Percentiles rank a stretch among this genome's conserved stretches.
These are phyloP conservation scores for Candida corydali DNA, from an alignment of 805 yeast species.

Conservation along the genomic window DNA sequence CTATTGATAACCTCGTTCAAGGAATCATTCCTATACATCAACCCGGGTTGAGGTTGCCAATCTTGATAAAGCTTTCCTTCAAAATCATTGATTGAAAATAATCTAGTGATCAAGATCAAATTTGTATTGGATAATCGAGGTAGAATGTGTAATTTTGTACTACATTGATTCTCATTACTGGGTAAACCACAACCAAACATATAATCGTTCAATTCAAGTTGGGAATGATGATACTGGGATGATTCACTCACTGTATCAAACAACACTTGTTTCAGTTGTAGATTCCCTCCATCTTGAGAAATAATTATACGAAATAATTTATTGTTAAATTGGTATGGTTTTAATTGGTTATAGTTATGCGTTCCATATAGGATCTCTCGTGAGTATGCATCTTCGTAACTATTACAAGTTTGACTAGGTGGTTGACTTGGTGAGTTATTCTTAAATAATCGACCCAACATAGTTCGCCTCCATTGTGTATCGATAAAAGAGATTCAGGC, in stretches of 20 bases:
- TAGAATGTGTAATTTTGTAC: conserved; percentile 46
- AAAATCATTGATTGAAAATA: conserved; percentile 39
- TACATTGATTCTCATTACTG: conserved; percentile 38
- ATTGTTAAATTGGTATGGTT: conserved; percentile 22
- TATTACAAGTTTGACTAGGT: conserved; percentile 11
- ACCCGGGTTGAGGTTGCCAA: conserved; percentile 44
- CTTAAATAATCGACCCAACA: no score
- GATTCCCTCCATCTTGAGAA: conserved; percentile 48
- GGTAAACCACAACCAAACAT: conserved; percentile 59
- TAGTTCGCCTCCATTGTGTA: no score
- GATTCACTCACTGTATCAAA: conserved; percentile 34
- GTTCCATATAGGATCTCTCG: conserved; percentile 47
- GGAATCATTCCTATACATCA: conserved; percentile 19
- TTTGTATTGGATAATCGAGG: conserved; percentile 37
- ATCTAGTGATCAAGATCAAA: conserved; percentile 42
- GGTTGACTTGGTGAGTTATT: no score
- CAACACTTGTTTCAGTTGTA: conserved; percentile 45
- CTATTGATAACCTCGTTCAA: conserved; percentile 17
- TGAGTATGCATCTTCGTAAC: conserved; percentile 43
- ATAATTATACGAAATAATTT: conserved; percentile 40
- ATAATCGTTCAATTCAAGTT: conserved; percentile 44
- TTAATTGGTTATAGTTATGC: conserved; percentile 21
- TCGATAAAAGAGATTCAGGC: no score
- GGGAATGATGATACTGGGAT: conserved; percentile 34
- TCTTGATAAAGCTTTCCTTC: conserved; percentile 15